Conservation (phyloP, 495 filamentous ascomycete species). For the Aspergillus ostianus region DNA sequence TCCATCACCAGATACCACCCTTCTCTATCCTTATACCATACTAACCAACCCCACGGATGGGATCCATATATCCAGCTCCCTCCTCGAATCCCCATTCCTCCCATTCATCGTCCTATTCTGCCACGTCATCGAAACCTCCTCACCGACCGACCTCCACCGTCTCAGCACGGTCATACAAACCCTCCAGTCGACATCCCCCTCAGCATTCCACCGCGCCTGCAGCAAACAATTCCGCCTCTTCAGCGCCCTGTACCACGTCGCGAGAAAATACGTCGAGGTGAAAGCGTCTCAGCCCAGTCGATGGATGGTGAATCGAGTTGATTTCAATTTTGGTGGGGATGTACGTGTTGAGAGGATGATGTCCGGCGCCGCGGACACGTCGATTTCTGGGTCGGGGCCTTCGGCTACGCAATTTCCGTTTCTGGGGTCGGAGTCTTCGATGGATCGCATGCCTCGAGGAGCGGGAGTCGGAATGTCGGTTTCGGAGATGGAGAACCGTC, state of each 20-base stretch:
- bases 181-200: constrained; percentile 10
- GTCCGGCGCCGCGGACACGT: neutral
- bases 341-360: neutral
- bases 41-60: too few species aligned
- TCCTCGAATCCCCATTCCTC: constrained; percentile 15
- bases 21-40: too few species aligned
- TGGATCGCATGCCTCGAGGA: too few species aligned
- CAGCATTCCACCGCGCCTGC: constrained; percentile 1
- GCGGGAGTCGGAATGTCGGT: too few species aligned
- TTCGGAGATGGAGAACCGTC: too few species aligned
- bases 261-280: constrained; percentile 15
- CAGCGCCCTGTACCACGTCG: constrained; percentile 17
- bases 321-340: neutral
- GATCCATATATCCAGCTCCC: constrained; percentile 6
- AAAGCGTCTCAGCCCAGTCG: constrained; percentile 5
- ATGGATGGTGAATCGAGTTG: neutral
- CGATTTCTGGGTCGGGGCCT: too few species aligned
- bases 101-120: constrained; percentile 25
- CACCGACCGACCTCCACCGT: constrained; percentile 10
- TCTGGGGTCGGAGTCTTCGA: too few species aligned
- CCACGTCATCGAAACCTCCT: constrained; percentile 21
- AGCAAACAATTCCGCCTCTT: constrained; percentile 15
- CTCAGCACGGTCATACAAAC: constrained; percentile 15
- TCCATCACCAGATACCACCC: neutral
- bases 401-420: too few species aligned